These are phyloP conservation scores for Waitea zeae DNA, from an alignment of 1,284 basidiomycete species.

Conservation along the genomic window DNA sequence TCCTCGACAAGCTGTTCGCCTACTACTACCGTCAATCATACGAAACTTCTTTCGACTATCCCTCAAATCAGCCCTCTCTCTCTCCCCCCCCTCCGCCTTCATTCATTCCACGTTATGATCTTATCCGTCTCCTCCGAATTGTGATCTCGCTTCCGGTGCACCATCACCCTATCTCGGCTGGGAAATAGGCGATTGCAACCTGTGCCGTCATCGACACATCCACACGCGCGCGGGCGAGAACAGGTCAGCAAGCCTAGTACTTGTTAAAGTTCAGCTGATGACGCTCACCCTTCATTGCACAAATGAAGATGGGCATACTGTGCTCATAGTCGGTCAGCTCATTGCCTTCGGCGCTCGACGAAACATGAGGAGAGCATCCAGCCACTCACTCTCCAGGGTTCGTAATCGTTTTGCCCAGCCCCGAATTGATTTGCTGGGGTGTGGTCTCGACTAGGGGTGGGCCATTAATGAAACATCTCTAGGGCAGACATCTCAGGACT, in stretches of 20 bases:
- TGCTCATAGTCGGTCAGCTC: conserved; percentile 1
- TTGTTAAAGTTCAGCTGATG: neutral
- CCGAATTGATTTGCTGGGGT: conserved; percentile 23
- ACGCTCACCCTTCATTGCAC: conserved; percentile 28
- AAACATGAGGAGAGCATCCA: too few relatives aligned
- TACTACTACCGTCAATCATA: too few relatives aligned
- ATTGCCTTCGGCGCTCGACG: neutral
- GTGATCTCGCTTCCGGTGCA: conserved; percentile 60
- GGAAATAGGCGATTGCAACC: conserved; percentile 61
- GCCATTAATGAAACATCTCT: too few relatives aligned
- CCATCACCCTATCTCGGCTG: conserved; percentile 45
- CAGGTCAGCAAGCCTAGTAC: neutral
- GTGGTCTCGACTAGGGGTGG: conserved; percentile 27
- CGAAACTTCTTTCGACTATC: too few relatives aligned
- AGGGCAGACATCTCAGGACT: too few relatives aligned
- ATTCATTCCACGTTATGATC: conserved; percentile 73
- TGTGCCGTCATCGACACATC: conserved; percentile 10
- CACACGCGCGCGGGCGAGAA: neutral
- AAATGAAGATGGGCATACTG: conserved; percentile 53
- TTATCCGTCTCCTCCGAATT: conserved; percentile 32
- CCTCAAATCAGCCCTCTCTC: neutral
- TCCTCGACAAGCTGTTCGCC: too few relatives aligned
- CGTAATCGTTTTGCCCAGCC: conserved; percentile 32
- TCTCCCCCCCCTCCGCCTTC: neutral
- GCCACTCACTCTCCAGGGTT: conserved; percentile 27